Evolutionary conservation across 257 asterid species (phyloP).

Genomic region (Knoxia roxburghii): DNA sequence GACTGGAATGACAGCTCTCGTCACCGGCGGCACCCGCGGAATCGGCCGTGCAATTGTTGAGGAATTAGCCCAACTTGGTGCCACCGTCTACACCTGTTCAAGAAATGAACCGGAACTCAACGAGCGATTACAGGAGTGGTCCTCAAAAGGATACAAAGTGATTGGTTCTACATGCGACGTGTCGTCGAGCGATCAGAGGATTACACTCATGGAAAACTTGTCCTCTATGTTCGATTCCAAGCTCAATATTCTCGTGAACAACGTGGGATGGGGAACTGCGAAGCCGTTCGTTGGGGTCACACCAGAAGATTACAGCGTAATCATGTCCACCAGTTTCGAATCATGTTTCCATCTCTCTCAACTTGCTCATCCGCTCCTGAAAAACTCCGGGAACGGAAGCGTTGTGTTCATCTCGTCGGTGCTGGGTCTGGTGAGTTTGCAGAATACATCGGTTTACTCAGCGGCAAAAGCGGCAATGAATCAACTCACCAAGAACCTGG

Average conservation of each 20-base stretch:
- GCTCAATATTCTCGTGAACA: not conserved
- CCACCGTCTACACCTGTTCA: not conserved
- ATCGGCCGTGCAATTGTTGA: slow-evolving; percentile 12
- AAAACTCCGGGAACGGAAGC: slow-evolving; percentile 19
- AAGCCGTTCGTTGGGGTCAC: not conserved
- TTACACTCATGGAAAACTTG: not conserved
- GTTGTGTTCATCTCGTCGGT: slow-evolving; percentile 24
- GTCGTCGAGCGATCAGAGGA: not conserved
- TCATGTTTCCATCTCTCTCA: slow-evolving; percentile 22
- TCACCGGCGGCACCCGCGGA: slow-evolving; percentile 17
- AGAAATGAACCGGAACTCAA: slow-evolving; percentile 4
- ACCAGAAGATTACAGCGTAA: too few species aligned
- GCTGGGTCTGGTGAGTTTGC: not conserved
- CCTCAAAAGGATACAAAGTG: slow-evolving; percentile 9
- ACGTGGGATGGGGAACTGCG: not conserved
- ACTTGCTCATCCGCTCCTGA: slow-evolving; percentile 18
- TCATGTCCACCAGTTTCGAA: slow-evolving; percentile 1
- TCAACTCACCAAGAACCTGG: slow-evolving; percentile 11
- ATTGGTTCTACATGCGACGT: not conserved
- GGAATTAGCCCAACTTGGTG: slow-evolving; percentile 3
- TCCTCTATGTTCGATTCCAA: not conserved
- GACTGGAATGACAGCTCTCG: slow-evolving; percentile 4
- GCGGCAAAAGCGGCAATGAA: slow-evolving; percentile 12
- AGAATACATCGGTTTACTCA: not conserved
- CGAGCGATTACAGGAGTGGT: not conserved